phyloP scores from a whole-genome alignment of 2,329 filamentous ascomycete species.

The Colletotrichum orbiculare region DNA sequence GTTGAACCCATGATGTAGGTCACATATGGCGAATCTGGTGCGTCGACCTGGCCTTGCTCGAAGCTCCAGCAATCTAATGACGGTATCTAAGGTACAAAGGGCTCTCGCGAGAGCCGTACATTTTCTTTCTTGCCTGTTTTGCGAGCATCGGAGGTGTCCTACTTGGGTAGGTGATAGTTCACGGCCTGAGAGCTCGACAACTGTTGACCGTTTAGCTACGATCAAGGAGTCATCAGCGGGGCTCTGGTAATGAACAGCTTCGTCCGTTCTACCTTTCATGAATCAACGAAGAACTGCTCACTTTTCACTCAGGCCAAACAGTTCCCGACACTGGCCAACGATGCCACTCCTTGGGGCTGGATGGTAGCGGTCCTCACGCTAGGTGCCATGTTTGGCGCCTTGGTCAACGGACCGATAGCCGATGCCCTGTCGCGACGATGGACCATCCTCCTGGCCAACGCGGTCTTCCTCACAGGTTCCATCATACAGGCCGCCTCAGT shows the following conservation, averaged over 20 bases:
- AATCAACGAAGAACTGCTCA: conserved; percentile 40
- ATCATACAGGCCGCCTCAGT: conserved; percentile 55
- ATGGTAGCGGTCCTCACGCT: conserved; percentile 60
- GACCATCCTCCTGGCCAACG: conserved; percentile 49
- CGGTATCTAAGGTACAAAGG: conserved; percentile 5
- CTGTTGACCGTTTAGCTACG: conserved; percentile 55
- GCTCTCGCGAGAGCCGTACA: conserved; percentile 9
- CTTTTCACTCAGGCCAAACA: neutral
- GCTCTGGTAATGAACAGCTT: conserved; percentile 59
- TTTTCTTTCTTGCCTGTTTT: conserved; percentile 21
- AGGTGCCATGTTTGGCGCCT: conserved; percentile 64
- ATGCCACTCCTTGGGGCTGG: conserved; percentile 15
- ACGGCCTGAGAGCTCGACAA: too few species aligned
- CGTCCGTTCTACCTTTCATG: conserved; percentile 41
- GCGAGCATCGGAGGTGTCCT: conserved; percentile 14
- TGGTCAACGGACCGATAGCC: conserved; percentile 54
- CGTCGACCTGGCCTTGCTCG: neutral
- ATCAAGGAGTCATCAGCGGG: conserved; percentile 61
- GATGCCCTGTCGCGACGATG: conserved; percentile 48
- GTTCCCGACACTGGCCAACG: conserved; percentile 8
- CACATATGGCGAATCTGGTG: conserved; percentile 10
- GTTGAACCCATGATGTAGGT: neutral
- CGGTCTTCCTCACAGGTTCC: conserved; percentile 54
- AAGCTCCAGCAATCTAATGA: fast-evolving
- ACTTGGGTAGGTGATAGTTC: neutral